Evolutionary conservation across 169 alveolate species (phyloP), one percentile per base, ranked within the genome.

Genomic region (Eimeria sp.): DNA sequence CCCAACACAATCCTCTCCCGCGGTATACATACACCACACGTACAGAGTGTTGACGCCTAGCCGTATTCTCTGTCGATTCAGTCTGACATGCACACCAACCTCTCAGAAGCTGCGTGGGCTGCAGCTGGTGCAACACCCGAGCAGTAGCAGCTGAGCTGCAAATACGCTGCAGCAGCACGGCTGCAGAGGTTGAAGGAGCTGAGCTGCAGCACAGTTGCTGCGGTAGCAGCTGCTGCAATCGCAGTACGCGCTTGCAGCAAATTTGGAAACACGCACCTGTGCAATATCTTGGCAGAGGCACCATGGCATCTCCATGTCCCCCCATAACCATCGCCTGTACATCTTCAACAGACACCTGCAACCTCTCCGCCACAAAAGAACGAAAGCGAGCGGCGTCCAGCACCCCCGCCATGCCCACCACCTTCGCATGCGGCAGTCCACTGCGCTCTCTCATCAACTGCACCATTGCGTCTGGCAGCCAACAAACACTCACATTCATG

Each of bases 241-340:
- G 54, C 82, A 72, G 0, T 11, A 54, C 10, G 61, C 10, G 61
- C 10, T 30, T 22, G 4, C 86, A 5, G 61, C 7, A 7, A 7
- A 20, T 65, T 5, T 40, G 14, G 16, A 20, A 22, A 40, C 34
- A 9, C 34, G 40, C 25, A 96, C 97, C 97, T 4, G 97, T 80
- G 91, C 95, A 67, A 73, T 76, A 96, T 34, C 97, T 40, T 11
- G 97, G 89, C 10, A 98, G 98, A 11, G 98, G 98, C 10, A 97
- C 98, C 98, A 98, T 98, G 16, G 97, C 75, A 65, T 98, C 98
- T 9, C 98, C 98, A 95, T 98, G 98, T 40, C 98, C 98, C 22
- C 98, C 98, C 96, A 98, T 96, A 18, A 98, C 98, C 89, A 97
- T 90, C 7, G 98, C 98, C 73, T 89, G 97, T 27, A 98, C 96